phyloP scores from a whole-genome alignment of 352 stramenopile genomes.

The Aphanomyces astaci region DNA sequence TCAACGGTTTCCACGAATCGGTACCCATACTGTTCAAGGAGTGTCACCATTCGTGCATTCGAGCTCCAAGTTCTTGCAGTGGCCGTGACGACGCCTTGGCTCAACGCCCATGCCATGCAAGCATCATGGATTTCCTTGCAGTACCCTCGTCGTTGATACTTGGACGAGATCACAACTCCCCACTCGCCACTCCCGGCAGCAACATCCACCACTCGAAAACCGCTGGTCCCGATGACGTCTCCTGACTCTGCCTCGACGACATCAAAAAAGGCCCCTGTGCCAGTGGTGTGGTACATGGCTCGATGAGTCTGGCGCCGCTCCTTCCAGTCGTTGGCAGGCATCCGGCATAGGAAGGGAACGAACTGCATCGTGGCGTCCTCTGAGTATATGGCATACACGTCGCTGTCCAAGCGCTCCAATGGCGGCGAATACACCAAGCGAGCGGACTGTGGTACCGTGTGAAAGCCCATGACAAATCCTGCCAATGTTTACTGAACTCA shows the following conservation, averaged over 20 bases:
- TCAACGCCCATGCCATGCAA: slow-evolving; percentile 13
- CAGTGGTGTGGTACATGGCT: not conserved
- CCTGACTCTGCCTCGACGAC: slow-evolving; percentile 1
- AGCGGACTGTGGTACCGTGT: not conserved
- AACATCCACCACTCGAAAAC: slow-evolving; percentile 10
- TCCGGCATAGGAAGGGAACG: slow-evolving; percentile 16
- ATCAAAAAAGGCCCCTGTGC: slow-evolving; percentile 18
- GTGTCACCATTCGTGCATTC: slow-evolving; percentile 8
- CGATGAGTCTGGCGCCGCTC: slow-evolving; percentile 4
- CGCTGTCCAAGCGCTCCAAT: not conserved
- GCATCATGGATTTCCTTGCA: slow-evolving; percentile 20
- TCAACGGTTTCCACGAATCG: not conserved
- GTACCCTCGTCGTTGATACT: slow-evolving; percentile 2
- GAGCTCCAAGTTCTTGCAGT: slow-evolving; percentile 11
- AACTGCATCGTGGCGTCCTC: slow-evolving; percentile 15
- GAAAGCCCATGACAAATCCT: not conserved
- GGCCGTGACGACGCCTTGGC: not conserved
- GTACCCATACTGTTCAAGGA: slow-evolving; percentile 14
- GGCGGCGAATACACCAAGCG: slow-evolving; percentile 8
- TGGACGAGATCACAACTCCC: slow-evolving; percentile 10
- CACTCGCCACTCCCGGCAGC: not conserved
- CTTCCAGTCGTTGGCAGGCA: slow-evolving; percentile 2
- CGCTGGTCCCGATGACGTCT: slow-evolving; percentile 3
- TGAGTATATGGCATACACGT: slow-evolving; percentile 7
- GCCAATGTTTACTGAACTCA: not conserved